Conservation (phyloP, 768 basidiomycete species). For the Phaeotremella skinneri region DNA sequence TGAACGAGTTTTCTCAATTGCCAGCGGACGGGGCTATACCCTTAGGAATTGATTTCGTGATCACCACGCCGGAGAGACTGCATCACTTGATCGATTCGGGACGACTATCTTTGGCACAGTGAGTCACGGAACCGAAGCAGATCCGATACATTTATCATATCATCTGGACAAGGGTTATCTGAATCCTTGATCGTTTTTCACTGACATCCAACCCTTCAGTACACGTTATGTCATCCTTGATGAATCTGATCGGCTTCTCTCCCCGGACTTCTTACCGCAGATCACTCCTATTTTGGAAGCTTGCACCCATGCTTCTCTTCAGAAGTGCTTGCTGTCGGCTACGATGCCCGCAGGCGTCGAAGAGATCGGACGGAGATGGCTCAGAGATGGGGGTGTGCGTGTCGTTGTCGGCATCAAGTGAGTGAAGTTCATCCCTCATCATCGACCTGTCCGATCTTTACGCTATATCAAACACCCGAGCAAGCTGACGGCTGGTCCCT, state of each 20-base stretch:
- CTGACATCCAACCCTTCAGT: slow-evolving; percentile 54
- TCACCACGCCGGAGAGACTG: slow-evolving; percentile 87
- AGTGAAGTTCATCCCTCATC: slow-evolving; percentile 46
- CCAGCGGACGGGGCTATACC: slow-evolving; percentile 40
- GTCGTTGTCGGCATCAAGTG: slow-evolving; percentile 96
- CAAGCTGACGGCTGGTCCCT: slow-evolving; percentile 1
- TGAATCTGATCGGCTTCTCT: slow-evolving; percentile 87
- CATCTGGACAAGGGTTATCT: background rate
- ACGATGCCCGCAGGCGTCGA: slow-evolving; percentile 88
- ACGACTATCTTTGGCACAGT: slow-evolving; percentile 44
- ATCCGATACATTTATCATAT: no score
- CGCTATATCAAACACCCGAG: background rate
- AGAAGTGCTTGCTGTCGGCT: slow-evolving; percentile 90
- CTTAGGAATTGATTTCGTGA: slow-evolving; percentile 66
- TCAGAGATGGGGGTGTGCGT: slow-evolving; percentile 74
- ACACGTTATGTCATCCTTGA: slow-evolving; percentile 83
- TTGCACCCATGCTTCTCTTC: slow-evolving; percentile 66
- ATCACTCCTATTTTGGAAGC: slow-evolving; percentile 79
- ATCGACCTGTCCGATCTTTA: background rate
- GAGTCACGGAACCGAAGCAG: slow-evolving; percentile 10
- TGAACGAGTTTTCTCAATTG: slow-evolving; percentile 5
- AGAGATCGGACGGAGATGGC: slow-evolving; percentile 78
- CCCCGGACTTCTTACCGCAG: slow-evolving; percentile 82
- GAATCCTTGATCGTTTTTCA: background rate
- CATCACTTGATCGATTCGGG: slow-evolving; percentile 74